Evolutionary conservation across 176 grass and related monocot species (phyloP).

Genomic region (Raddia guianensis): DNA sequence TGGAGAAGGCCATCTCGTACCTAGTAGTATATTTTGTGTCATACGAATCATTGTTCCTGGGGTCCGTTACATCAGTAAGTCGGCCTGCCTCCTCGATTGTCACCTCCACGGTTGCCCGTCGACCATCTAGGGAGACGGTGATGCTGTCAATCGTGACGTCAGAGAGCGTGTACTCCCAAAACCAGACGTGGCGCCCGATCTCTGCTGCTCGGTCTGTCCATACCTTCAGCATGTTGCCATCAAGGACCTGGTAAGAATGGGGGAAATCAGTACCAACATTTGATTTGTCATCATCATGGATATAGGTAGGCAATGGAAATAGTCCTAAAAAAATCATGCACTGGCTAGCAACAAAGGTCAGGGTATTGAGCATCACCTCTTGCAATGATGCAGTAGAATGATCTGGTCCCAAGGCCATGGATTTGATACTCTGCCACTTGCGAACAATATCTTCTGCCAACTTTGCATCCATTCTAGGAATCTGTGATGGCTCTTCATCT

Average conservation of each 20-base stretch:
- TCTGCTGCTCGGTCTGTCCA: conserved; percentile 75
- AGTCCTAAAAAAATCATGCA: neutral
- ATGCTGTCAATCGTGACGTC: conserved; percentile 71
- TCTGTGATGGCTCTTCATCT: conserved; percentile 48
- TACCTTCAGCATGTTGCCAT: conserved; percentile 86
- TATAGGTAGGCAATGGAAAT: neutral
- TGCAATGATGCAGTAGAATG: conserved; percentile 62
- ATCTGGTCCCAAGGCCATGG: conserved; percentile 72
- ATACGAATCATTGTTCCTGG: conserved; percentile 57
- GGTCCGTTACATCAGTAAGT: conserved; percentile 48
- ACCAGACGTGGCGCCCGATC: conserved; percentile 74
- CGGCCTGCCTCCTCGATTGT: conserved; percentile 70
- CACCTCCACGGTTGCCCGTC: conserved; percentile 71
- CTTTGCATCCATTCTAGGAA: conserved; percentile 80
- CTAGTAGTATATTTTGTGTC: conserved; percentile 64
- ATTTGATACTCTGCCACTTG: conserved; percentile 95
- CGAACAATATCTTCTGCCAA: conserved; percentile 73
- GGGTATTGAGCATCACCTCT: conserved; percentile 59
- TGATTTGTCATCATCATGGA: too few relatives aligned
- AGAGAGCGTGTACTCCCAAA: conserved; percentile 78
- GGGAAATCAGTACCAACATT: neutral
- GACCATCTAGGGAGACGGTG: conserved; percentile 67
- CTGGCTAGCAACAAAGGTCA: neutral
- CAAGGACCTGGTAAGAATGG: conserved; percentile 52
- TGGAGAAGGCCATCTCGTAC: conserved; percentile 69